Percentiles rank a stretch among this genome's conserved stretches.
These are phyloP conservation scores for Agrocybe praecox DNA, from an alignment of 768 basidiomycete species.

Conservation along the genomic window DNA sequence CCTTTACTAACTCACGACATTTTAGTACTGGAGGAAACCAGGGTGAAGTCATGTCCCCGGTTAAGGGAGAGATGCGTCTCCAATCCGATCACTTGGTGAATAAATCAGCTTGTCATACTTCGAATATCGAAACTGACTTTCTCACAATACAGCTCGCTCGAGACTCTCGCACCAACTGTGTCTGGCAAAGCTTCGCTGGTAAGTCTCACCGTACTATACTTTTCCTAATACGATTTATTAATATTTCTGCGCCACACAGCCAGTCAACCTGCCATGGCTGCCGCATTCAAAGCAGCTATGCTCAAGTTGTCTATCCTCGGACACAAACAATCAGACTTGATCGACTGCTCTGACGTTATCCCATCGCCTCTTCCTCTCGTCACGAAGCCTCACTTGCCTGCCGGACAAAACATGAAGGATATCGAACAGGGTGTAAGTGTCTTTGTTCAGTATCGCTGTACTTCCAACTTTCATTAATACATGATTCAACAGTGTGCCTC, in stretches of 20 bases:
- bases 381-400: too few species aligned
- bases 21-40: slow-evolving; percentile 32
- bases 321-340: slow-evolving; percentile 32
- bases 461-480: too few species aligned
- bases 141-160: slow-evolving; percentile 25
- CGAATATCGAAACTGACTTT: background rate
- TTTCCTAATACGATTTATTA: background rate
- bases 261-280: slow-evolving; percentile 32
- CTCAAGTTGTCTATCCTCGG: slow-evolving; percentile 44
- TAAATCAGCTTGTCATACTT: background rate
- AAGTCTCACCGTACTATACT: slow-evolving; percentile 3
- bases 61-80: slow-evolving; percentile 43
- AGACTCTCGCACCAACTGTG: slow-evolving; percentile 45
- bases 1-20: too few species aligned
- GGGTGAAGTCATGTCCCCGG: slow-evolving; percentile 39
- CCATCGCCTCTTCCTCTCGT: background rate
- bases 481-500: too few species aligned
- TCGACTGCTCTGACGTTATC: slow-evolving; percentile 42
- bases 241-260: slow-evolving; percentile 12
- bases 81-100: slow-evolving; percentile 40
- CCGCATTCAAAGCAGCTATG: slow-evolving; percentile 40
- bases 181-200: slow-evolving; percentile 46
- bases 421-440: too few species aligned
- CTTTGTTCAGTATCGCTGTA: too few species aligned
- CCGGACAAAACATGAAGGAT: too few species aligned